Evolutionary conservation across 2,329 filamentous ascomycete species (phyloP).

Genomic region (Cladophialophora immunda): DNA sequence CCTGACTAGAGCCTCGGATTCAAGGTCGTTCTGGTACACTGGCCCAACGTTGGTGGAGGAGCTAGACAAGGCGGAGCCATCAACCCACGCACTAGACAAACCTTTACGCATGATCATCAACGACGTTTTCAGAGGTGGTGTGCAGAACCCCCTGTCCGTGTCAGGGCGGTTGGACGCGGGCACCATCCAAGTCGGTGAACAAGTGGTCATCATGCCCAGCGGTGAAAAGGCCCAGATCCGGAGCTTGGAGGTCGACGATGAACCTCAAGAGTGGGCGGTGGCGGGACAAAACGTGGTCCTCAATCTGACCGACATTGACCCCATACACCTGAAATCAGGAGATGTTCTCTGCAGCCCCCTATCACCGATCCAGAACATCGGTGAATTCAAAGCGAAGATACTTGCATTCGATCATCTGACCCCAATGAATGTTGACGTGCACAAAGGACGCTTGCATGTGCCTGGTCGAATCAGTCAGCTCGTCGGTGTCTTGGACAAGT

Average conservation of each 20-base stretch:
- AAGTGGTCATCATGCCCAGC: slow-evolving; percentile 79
- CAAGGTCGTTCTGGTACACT: slow-evolving; percentile 76
- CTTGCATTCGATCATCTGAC: slow-evolving; percentile 89
- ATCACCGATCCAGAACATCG: slow-evolving; percentile 73
- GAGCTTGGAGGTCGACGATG: slow-evolving; percentile 77
- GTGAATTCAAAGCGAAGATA: slow-evolving; percentile 81
- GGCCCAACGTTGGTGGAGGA: slow-evolving; percentile 83
- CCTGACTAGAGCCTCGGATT: slow-evolving; percentile 53
- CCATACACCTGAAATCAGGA: slow-evolving; percentile 80
- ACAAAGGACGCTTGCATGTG: slow-evolving; percentile 82
- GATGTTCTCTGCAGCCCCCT: slow-evolving; percentile 82
- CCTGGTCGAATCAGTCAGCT: slow-evolving; percentile 78
- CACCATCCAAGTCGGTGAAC: slow-evolving; percentile 83
- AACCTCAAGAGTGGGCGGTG: slow-evolving; percentile 81
- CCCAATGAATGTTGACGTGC: slow-evolving; percentile 88
- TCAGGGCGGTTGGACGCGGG: slow-evolving; percentile 87
- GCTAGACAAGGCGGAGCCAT: slow-evolving; percentile 80
- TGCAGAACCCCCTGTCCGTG: slow-evolving; percentile 83
- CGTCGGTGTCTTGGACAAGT: slow-evolving; percentile 79
- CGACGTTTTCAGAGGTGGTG: slow-evolving; percentile 82
- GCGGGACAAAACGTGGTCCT: slow-evolving; percentile 88
- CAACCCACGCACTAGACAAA: slow-evolving; percentile 73
- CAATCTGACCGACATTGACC: slow-evolving; percentile 85
- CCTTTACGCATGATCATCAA: slow-evolving; percentile 86
- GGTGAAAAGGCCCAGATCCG: slow-evolving; percentile 83